Evolutionary conservation across 345 rosid species (phyloP), one percentile per base, ranked within the genome.

Genomic region (Hibiscus mutabilis): DNA sequence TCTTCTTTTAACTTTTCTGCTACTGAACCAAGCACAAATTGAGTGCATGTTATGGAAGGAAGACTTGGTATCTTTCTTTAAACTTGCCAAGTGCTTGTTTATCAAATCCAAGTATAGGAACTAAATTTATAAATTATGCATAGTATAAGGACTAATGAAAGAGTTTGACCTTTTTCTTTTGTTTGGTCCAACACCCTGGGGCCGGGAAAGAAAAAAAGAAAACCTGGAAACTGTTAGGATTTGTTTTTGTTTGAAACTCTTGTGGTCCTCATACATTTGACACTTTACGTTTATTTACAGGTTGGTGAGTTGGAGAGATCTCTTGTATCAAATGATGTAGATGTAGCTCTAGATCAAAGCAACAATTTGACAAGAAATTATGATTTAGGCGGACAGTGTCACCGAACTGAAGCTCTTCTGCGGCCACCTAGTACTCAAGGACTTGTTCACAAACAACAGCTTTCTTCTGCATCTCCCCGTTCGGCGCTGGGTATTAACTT

Each of bases 291-390:
- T 62, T 5, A 11, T 72, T 40, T 63, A 61, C 70, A 91, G 96
- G 80, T 70, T 19, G 89, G 78, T 57, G 96, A 87, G 58, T 78
- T 91, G 77, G 91, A 88, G 70, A 81, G 91, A 72, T 92, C 95
- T 22, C 95, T 91, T 74, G 74, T 91, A 46, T 75, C 88, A 14
- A 87, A 87, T 77, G 79, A 74, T 58, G 90, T 56, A 12, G 81
- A 79, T 51, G 15, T 74, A 69, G 77, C 75, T 64, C 83, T 27
- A 55, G 88, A 80, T 16, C 87, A 87, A 79, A 79, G 77, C 82
- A 81, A 81, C 81, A 88, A 87, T 70, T 75, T 79, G 12, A 55
- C 79, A 13, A 87, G 89, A 75, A 84, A 57, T 61, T 84, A 75
- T 82, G 96, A 88, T 76, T 64, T 85, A 7, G 96, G 90, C 78